These are phyloP conservation scores for Solanum megistacrolobum DNA, from an alignment of 257 asterid species.

Conservation along the genomic window DNA sequence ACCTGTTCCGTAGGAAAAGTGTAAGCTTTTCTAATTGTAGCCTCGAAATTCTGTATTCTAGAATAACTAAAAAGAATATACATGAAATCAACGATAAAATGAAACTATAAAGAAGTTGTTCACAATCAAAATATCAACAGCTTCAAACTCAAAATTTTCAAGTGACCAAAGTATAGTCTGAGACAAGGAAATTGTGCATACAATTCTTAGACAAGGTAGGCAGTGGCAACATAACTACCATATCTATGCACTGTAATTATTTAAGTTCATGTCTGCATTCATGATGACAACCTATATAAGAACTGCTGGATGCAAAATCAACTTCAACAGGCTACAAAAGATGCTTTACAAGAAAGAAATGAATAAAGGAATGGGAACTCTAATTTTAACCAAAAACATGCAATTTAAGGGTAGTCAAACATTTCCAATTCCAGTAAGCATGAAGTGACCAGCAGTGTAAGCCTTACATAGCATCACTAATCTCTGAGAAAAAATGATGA, in stretches of 20 bases:
- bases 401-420: neutral
- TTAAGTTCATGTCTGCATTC: neutral
- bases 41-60: neutral
- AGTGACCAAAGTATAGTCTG: neutral
- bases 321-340: neutral
- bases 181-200: neutral
- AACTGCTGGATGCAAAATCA: neutral
- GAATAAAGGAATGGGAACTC: neutral
- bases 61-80: neutral
- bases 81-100: neutral
- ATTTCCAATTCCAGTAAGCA: neutral
- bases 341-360: neutral
- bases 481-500: neutral
- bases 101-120: neutral
- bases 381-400: neutral
- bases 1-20: constrained; percentile 38
- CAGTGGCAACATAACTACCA: neutral
- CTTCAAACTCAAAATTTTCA: neutral
- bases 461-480: neutral
- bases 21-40: neutral
- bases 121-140: neutral
- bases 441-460: neutral
- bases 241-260: neutral
- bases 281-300: neutral
- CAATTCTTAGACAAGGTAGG: neutral